phyloP scores from a whole-genome alignment of 2,329 filamentous ascomycete genomes.

The Sporothrix mexicana region DNA sequence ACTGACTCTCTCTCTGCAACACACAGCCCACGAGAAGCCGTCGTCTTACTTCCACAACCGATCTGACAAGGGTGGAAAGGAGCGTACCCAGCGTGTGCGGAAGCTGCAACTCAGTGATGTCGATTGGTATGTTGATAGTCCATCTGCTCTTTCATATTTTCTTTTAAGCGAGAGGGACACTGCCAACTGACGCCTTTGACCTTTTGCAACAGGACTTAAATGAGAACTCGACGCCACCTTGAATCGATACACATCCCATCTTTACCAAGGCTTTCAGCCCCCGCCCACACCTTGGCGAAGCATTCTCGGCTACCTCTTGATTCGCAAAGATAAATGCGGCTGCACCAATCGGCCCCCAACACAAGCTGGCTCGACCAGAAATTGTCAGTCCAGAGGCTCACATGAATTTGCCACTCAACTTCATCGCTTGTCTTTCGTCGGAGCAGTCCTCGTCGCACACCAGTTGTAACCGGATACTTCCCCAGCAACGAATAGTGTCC shows the following conservation, averaged over 20 bases:
- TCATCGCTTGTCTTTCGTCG: too few species aligned
- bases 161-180: too few species aligned
- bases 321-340: background rate
- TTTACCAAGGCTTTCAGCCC: background rate
- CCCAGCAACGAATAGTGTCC: background rate
- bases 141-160: too few species aligned
- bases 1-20: background rate
- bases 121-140: conserved; percentile 74
- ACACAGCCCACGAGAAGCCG: conserved; percentile 57
- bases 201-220: conserved; percentile 15
- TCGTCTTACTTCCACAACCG: conserved; percentile 60
- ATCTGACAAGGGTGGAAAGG: conserved; percentile 61
- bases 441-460: background rate
- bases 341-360: background rate
- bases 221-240: background rate
- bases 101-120: conserved; percentile 96
- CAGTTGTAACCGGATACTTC: background rate
- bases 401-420: background rate
- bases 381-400: too few species aligned
- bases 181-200: background rate
- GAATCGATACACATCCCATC: background rate
- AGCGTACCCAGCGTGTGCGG: conserved; percentile 79
- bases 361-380: background rate
- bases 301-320: background rate
- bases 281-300: background rate